Evolutionary conservation across 129 eudicot genomes (phyloP), one percentile per base, ranked within the genome.

Genomic region (Pittosporum tobira): DNA sequence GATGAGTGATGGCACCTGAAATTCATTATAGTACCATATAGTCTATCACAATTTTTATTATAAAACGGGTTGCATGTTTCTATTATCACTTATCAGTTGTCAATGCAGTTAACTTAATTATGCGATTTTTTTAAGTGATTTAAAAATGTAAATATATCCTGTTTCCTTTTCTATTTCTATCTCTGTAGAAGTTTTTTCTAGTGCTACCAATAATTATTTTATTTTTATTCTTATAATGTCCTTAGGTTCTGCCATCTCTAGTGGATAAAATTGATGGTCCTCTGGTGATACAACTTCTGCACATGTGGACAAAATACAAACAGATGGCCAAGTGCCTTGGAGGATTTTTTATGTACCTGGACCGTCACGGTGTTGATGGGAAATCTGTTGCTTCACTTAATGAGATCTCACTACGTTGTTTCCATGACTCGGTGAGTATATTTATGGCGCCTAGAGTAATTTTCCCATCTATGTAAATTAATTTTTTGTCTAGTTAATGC

Each of bases 231-330:
- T 49, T 48, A 20, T 49, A 18, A 30, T 73, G 40, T 49, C 30
- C 48, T 43, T 77, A 82, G 85, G 75, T 82, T 29, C 66, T 82
- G 49, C 82, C 89, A 61, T 66, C 79, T 64, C 38, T 82, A 13
- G 57, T 31, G 57, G 70, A 62, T 51, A 82, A 78, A 72, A 7
- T 31, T 30, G 62, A 57, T 25, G 40, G 50, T 29, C 20, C 16
- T 62, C 61, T 82, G 46, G 38, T 82, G 49, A 23, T 47, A 40
- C 77, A 82, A 66, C 48, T 82, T 42, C 46, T 68, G 36, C 29
- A 52, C 71, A 72, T 74, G 79, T 82, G 84, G 84, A 34, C 63
- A 36, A 82, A 54, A 21, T 82, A 82, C 79, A 69, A 69, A 57
- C 56, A 69, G 38, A 74, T 82, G 89, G 72, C 75, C 6, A 71